Base-by-base conservation (phyloP, 2,329 filamentous ascomycete genomes). In the Harringtonia aguacate region DNA sequence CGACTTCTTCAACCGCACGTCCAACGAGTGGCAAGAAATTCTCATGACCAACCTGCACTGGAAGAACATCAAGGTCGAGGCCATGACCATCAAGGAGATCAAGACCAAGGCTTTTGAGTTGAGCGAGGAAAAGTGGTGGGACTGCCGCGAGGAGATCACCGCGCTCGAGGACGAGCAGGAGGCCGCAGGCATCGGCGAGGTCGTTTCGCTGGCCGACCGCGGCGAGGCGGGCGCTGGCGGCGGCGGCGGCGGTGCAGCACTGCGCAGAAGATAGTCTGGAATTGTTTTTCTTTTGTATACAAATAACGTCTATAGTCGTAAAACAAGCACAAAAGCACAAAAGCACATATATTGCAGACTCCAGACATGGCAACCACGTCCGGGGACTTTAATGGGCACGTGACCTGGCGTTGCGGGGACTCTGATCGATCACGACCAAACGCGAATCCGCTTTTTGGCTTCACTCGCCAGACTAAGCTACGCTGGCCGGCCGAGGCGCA, bases 121-220 rank as follows among this genome's bases (percentile, higher is more conserved):
- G 51, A 89, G 89, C 34, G 92, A 98, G 63, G 85, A 89, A 66
- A 95, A 94, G 62, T 98, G 92, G 92, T 98, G 92, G 92, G 92
- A 95, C 69, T 88, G 84, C 59, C 77, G 92, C 55, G 92, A 98
- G 67, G 90, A 97, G 66, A 85, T 98, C 52, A 84, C 81, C 43
- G 84, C 79, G 8, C 64, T 97, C 57, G 92, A 98, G 64, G 90
- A 95, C 63, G 90, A 95, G 67, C 88, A 97, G 67, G 90, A 95
- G 63, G 89, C 85, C 39, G 86, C 88, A 29, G 89, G 92, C 10
- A 95, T 97, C 61, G 86, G 88, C 15, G 92, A 97, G 67, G 86
- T 97, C 36, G 86, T 97, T 44, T 92, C 82, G 57, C 68, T 97
- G 57, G 80, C 82, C 40, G 87, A 94, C 54, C 79, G 79, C 51